phyloP scores from a whole-genome alignment of 106 monocot genomes.

The Vanilla planifolia region DNA sequence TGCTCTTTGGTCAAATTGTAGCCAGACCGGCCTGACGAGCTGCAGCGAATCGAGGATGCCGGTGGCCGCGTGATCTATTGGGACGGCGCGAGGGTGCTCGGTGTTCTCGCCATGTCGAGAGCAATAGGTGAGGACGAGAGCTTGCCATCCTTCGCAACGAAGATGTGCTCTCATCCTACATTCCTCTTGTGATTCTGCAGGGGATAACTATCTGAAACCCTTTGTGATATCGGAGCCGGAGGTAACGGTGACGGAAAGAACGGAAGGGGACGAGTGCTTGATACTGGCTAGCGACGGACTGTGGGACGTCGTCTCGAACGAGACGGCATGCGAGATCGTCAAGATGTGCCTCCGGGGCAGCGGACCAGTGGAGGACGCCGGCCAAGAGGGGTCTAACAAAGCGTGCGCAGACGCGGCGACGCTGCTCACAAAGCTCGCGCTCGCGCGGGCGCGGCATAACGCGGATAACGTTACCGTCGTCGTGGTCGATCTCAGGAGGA shows the following conservation, averaged over 20 bases:
- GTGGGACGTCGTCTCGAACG: slow-evolving; percentile 73
- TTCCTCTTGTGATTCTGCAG: slow-evolving; percentile 3
- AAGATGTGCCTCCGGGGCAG: slow-evolving; percentile 34
- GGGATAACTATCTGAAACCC: slow-evolving; percentile 58
- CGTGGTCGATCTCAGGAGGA: slow-evolving; percentile 59
- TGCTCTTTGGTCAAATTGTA: background rate
- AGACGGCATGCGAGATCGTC: slow-evolving; percentile 46
- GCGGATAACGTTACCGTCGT: slow-evolving; percentile 80
- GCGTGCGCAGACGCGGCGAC: slow-evolving; percentile 64
- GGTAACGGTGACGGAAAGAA: slow-evolving; percentile 42
- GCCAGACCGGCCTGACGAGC: slow-evolving; percentile 81
- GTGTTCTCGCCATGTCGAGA: slow-evolving; percentile 68
- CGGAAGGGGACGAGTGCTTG: slow-evolving; percentile 51
- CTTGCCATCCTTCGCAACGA: background rate
- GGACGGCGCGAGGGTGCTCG: slow-evolving; percentile 66
- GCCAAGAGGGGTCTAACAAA: slow-evolving; percentile 26
- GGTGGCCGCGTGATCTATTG: slow-evolving; percentile 72
- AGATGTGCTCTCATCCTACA: background rate
- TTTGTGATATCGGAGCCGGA: slow-evolving; percentile 63
- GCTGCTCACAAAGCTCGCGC: slow-evolving; percentile 72
- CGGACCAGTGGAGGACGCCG: background rate
- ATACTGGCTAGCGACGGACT: slow-evolving; percentile 69
- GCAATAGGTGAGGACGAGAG: slow-evolving; percentile 37
- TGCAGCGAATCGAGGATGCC: slow-evolving; percentile 43
- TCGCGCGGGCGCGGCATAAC: slow-evolving; percentile 58